phyloP scores from a whole-genome alignment of 1,284 basidiomycete species.

The Amylostereum areolatum region DNA sequence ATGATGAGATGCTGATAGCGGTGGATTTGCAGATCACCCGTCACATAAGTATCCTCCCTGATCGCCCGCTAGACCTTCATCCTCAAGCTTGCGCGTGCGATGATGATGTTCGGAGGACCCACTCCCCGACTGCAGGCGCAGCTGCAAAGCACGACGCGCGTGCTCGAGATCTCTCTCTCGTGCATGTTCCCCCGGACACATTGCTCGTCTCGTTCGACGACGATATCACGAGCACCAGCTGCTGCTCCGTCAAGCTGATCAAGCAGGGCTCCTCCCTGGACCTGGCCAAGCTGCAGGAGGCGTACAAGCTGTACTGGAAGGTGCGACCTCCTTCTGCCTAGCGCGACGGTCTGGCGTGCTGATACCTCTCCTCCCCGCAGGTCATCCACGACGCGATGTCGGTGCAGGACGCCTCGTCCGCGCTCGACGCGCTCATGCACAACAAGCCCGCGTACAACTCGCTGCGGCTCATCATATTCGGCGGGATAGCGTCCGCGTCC shows the following conservation, averaged over 20 bases:
- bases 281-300: conserved; percentile 72
- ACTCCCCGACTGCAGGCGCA: conserved; percentile 85
- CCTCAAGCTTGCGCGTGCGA: conserved; percentile 79
- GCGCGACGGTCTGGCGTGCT: background rate
- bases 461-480: conserved; percentile 69
- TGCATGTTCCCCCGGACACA: conserved; percentile 82
- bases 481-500: conserved; percentile 76
- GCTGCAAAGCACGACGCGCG: conserved; percentile 79
- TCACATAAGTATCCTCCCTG: conserved; percentile 21
- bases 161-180: conserved; percentile 80
- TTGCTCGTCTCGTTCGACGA: conserved; percentile 85
- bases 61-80: conserved; percentile 87
- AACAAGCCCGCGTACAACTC: conserved; percentile 56
- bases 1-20: too few relatives aligned
- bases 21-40: too few relatives aligned
- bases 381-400: conserved; percentile 85
- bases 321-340: conserved; percentile 27
- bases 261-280: conserved; percentile 73
- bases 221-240: conserved; percentile 76
- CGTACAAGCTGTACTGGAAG: conserved; percentile 79
- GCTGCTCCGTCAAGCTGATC: conserved; percentile 67
- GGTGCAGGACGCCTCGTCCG: conserved; percentile 72
- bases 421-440: conserved; percentile 76
- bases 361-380: conserved; percentile 21
- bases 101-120: conserved; percentile 97